Percentiles rank a stretch among this genome's conserved stretches.
phyloP scores from a whole-genome alignment of 1,284 basidiomycete genomes.

The Microbotryomycetes sp. region DNA sequence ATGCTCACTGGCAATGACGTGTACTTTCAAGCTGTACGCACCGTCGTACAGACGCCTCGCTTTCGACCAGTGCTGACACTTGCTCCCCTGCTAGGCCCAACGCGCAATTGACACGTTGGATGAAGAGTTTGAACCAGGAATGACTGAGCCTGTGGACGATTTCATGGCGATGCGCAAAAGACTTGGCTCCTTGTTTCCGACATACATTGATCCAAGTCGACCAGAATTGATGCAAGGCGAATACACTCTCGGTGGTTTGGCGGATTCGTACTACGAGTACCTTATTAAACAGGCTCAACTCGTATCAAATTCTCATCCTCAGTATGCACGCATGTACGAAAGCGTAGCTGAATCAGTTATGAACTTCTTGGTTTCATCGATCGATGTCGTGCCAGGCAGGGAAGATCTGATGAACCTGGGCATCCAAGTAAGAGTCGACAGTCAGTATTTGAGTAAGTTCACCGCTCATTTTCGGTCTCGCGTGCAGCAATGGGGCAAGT shows the following conservation, averaged over 20 bases:
- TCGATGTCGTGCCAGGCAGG: conserved; percentile 45
- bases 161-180: conserved; percentile 8
- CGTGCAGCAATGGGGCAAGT: conserved; percentile 19
- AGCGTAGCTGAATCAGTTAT: conserved; percentile 47
- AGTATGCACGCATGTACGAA: conserved; percentile 49
- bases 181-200: conserved; percentile 42
- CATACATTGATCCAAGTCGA: conserved; percentile 42
- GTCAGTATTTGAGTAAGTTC: no score
- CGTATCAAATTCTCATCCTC: conserved; percentile 20
- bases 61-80: background rate
- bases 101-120: conserved; percentile 49
- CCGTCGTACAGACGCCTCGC: background rate
- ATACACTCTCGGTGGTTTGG: conserved; percentile 48
- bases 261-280: conserved; percentile 52
- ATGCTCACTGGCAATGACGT: conserved; percentile 50
- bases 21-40: conserved; percentile 47
- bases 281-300: conserved; percentile 40
- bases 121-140: conserved; percentile 39
- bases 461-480: no score
- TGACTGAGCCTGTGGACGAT: background rate
- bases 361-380: conserved; percentile 43
- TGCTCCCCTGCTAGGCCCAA: conserved; percentile 41
- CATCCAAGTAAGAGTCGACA: background rate
- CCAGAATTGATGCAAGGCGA: conserved; percentile 29
- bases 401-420: conserved; percentile 42